Base-by-base conservation (phyloP, 2,329 filamentous ascomycete genomes). In the Gliomastix tumulicola region DNA sequence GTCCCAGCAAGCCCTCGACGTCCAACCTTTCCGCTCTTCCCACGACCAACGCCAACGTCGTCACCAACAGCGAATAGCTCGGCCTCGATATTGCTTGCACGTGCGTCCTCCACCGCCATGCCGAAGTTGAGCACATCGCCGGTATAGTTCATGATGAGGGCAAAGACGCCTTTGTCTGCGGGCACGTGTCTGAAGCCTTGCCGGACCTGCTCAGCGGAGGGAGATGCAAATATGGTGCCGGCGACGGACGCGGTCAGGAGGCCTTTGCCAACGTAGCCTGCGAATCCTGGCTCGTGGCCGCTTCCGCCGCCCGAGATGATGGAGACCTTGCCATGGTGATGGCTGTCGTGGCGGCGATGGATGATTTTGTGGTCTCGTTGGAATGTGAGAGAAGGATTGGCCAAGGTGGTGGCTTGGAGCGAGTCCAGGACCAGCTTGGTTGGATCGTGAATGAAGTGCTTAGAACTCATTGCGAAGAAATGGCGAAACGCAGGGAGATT, bases 151-250 rank as follows among this genome's bases (percentile, higher is more conserved):
- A 27, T 25, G 15, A 80, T 73, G n/a, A 83, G 66, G 13, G 83
- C 69, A 19, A 28, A 16, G n/a, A 16, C 17, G 13, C 25, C 25
- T 3, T 28, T 28, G 25, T 13, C 13, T 8, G 25, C n/a, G 7
- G n/a, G 25, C n/a, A n/a, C n/a, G n/a, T n/a, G n/a, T n/a, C n/a
- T n/a, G n/a, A n/a, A n/a, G n/a, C n/a, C n/a, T n/a, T n/a, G n/a
- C 25, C 17, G 16, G 33, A 83, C 69, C 53, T 83, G 79, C 49
- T 78, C 72, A 3, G 77, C 76, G 3, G 66, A 71, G 3, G 79
- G 79, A 3, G 71, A 77, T 4, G 79, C 79, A 50, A 84, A 84
- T 44, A 84, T 82, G 0, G 75, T 79, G 17, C 79, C 79, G 4
- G 77, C 76, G 2, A 82, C 76, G 3, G 77, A 73, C 23, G 72